Percentiles rank a stretch among this genome's conserved stretches.
phyloP scores from a whole-genome alignment of 2,329 filamentous ascomycete genomes.

The Microsporum canis region DNA sequence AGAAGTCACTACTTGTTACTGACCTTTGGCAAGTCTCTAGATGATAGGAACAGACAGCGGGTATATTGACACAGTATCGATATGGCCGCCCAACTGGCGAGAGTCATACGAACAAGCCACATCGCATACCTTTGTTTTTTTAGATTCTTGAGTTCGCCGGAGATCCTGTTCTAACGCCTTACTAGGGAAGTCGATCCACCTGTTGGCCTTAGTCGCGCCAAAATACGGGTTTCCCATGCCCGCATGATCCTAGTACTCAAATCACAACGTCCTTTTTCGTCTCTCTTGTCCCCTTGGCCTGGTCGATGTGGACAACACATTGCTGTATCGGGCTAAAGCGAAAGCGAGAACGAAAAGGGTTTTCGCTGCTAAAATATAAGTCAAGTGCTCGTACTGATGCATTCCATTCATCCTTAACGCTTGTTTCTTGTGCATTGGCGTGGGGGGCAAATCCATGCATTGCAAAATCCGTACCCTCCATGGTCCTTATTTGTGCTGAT shows the following conservation, averaged over 20 bases:
- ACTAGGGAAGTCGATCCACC: background rate
- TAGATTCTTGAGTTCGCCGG: background rate
- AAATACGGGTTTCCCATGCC: background rate
- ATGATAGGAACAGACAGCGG: background rate
- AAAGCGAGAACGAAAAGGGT: background rate
- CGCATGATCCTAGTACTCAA: background rate
- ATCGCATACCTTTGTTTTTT: background rate
- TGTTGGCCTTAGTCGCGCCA: background rate
- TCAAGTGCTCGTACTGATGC: background rate
- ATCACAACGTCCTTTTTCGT: background rate
- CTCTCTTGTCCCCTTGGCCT: background rate
- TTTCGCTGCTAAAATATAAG: background rate
- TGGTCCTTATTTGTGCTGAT: background rate
- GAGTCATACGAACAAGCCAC: background rate
- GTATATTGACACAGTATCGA: background rate
- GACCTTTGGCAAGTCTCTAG: background rate
- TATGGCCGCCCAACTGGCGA: background rate
- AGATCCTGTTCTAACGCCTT: background rate
- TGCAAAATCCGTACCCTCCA: background rate
- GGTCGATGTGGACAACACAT: background rate
- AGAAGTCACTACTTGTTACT: background rate
- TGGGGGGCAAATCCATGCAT: background rate
- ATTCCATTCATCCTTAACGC: background rate
- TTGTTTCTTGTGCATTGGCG: background rate
- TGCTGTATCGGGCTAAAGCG: background rate